These are phyloP conservation scores for Saccharomycopsis sp. DNA, from an alignment of 805 yeast genomes.

Conservation along the genomic window DNA sequence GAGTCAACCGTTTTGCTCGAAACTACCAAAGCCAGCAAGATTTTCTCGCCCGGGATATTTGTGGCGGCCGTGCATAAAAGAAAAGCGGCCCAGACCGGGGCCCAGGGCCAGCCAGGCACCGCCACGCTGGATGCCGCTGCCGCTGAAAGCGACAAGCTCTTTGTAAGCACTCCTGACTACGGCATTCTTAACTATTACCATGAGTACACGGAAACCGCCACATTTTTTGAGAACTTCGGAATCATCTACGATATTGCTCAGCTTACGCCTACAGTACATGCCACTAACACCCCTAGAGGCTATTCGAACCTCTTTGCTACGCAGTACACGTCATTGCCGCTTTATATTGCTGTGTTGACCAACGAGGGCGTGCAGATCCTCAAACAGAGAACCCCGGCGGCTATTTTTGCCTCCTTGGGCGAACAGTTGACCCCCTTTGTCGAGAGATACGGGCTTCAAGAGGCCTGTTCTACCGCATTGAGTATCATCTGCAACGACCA, in stretches of 20 bases:
- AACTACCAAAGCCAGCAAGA: conserved; percentile 49
- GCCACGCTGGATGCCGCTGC: conserved; percentile 5
- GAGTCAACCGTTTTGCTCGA: conserved; percentile 48
- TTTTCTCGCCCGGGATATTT: conserved; percentile 83
- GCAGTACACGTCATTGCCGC: conserved; percentile 63
- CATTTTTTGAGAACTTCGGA: conserved; percentile 56
- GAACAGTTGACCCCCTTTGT: conserved; percentile 67
- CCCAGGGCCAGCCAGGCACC: no score
- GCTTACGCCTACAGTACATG: conserved; percentile 61
- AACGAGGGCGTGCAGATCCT: conserved; percentile 69
- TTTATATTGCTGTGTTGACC: conserved; percentile 78
- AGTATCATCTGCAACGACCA: conserved; percentile 74
- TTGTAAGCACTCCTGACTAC: conserved; percentile 77
- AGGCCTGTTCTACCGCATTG: conserved; percentile 83
- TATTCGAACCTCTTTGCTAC: conserved; percentile 82
- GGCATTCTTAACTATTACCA: conserved; percentile 72
- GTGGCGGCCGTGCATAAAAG: conserved; percentile 49
- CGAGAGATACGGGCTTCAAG: conserved; percentile 77
- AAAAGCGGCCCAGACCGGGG: no score
- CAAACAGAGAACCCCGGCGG: conserved; percentile 74
- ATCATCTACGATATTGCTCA: conserved; percentile 68
- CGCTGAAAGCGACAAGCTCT: conserved; percentile 40
- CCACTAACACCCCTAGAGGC: conserved; percentile 71
- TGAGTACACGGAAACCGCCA: conserved; percentile 74
- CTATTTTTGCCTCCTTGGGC: conserved; percentile 61